Base-by-base conservation (phyloP, 495 filamentous ascomycete genomes). In the Podospora australis region DNA sequence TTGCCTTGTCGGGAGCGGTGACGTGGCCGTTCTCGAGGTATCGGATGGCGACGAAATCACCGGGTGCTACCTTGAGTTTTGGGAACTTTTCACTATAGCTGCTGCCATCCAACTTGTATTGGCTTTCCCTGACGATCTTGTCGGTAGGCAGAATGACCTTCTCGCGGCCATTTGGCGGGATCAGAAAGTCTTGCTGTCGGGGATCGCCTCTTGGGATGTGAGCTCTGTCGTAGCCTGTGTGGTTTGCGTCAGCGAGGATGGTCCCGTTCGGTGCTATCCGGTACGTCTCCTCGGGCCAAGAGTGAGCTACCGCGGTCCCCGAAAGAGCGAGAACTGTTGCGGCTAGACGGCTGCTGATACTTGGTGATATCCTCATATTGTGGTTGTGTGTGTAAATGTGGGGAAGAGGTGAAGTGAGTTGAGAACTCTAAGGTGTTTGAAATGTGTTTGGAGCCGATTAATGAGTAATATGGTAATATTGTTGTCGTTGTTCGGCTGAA, bases 21-120 rank as follows among this genome's bases (percentile, higher is more conserved):
- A 92, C 85, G 65, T 96, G 90, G 13, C 90, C 90, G 58, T 96
- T 96, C 55, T 96, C 90, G 41, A 78, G 72, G 65, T 88, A 92
- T 16, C 77, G 72, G 44, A 95, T 65, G 17, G 90, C 85, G 43
- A 94, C 72, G 32, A 76, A 75, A 48, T 79, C 77, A 25, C 88
- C 86, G 6, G 86, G 72, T 17, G 74, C 69, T 19, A 83, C 87
- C 48, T 80, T 62, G 10, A 94, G 75, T 53, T 78, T 77, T 2
- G 81, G 80, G 49, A 72, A 82, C 8, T 72, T 70, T 3, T 65
- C 54, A 14, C 72, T 73, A 19, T 77, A 72, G 28, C 68, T 74
- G 29, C 69, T 61, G 50, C 82, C 80, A 4, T 61, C 63, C 24
- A 55, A 67, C 59, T 40, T 51, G 51, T 48, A 60, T 50, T 63